phyloP scores from a whole-genome alignment of 73 alveolate genomes.

The Loxodes magnus region DNA sequence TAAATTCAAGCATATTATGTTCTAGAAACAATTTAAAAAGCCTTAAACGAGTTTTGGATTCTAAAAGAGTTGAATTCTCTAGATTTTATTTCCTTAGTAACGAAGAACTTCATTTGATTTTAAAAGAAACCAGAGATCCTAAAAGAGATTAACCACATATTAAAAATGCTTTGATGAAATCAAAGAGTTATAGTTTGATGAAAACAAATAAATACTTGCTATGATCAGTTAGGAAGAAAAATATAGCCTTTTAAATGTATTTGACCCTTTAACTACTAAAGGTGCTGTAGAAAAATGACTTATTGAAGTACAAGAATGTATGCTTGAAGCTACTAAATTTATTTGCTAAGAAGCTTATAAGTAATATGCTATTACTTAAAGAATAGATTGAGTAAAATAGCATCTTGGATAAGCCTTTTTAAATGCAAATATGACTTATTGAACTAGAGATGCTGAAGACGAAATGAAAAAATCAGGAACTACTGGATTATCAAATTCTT shows the following conservation, averaged over 20 bases:
- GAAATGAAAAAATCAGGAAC: constrained; percentile 75
- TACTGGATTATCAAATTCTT: constrained; percentile 71
- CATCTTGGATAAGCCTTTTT: constrained; percentile 95
- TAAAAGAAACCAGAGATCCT: constrained; percentile 94
- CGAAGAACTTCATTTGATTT: constrained; percentile 91
- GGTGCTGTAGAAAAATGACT: constrained; percentile 99
- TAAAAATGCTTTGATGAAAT: constrained; percentile 95
- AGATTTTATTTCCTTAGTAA: constrained; percentile 95
- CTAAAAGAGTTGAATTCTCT: constrained; percentile 93
- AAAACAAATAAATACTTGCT: constrained; percentile 89
- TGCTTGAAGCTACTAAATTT: constrained; percentile 83
- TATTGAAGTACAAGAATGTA: constrained; percentile 87
- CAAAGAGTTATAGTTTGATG: constrained; percentile 81
- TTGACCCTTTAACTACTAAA: constrained; percentile 86
- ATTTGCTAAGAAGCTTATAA: constrained; percentile 65
- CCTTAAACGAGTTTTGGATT: constrained; percentile 83
- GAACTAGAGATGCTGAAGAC: constrained; percentile 95
- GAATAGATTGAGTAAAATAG: constrained; percentile 78
- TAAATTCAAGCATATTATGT: constrained; percentile 74
- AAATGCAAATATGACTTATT: constrained; percentile 82
- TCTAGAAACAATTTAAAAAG: constrained; percentile 92
- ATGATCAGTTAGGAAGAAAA: constrained; percentile 83
- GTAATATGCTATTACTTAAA: constrained; percentile 73
- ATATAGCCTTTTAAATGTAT: constrained; percentile 69
- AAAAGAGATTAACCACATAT: constrained; percentile 89